Percentiles rank a stretch among this genome's conserved stretches.
Conservation (phyloP, 306 rosid species). For the Vigna radiata region DNA sequence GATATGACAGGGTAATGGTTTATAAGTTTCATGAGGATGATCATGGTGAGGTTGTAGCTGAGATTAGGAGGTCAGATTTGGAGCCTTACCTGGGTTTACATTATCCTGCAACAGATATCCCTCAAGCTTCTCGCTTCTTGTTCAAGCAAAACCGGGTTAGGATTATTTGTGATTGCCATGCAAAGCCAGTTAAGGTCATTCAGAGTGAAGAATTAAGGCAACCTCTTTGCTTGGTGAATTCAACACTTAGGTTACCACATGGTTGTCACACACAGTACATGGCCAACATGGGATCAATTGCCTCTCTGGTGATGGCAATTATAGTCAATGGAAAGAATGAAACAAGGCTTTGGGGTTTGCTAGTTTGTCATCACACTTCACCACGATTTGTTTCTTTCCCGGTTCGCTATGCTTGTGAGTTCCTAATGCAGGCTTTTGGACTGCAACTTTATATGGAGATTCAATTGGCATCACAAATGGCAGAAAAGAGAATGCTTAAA, state of each 20-base stretch:
- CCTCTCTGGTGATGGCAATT: conserved; percentile 77
- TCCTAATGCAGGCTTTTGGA: conserved; percentile 84
- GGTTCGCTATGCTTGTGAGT: conserved; percentile 86
- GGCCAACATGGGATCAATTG: conserved; percentile 81
- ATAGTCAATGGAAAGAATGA: conserved; percentile 56
- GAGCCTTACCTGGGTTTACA: conserved; percentile 83
- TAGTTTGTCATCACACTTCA: conserved; percentile 85
- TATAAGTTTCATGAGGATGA: conserved; percentile 87
- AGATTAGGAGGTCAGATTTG: conserved; percentile 72
- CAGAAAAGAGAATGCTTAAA: conserved; percentile 66
- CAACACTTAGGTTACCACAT: conserved; percentile 83
- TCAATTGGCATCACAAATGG: conserved; percentile 70
- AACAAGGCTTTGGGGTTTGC: conserved; percentile 85
- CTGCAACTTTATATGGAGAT: conserved; percentile 77
- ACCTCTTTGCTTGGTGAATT: conserved; percentile 81
- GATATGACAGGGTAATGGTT: conserved; percentile 92
- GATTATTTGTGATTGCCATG: conserved; percentile 79
- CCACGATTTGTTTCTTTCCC: conserved; percentile 81
- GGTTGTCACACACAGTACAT: conserved; percentile 76
- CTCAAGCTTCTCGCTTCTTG: conserved; percentile 83
- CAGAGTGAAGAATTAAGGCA: conserved; percentile 67
- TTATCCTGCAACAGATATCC: conserved; percentile 87
- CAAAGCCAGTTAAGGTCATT: conserved; percentile 64
- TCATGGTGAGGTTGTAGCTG: conserved; percentile 91
- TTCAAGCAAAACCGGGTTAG: conserved; percentile 81